Percentiles rank a stretch among this genome's conserved stretches.
Conservation (phyloP, 2,329 filamentous ascomycete species). For the Geosmithia putterillii region DNA sequence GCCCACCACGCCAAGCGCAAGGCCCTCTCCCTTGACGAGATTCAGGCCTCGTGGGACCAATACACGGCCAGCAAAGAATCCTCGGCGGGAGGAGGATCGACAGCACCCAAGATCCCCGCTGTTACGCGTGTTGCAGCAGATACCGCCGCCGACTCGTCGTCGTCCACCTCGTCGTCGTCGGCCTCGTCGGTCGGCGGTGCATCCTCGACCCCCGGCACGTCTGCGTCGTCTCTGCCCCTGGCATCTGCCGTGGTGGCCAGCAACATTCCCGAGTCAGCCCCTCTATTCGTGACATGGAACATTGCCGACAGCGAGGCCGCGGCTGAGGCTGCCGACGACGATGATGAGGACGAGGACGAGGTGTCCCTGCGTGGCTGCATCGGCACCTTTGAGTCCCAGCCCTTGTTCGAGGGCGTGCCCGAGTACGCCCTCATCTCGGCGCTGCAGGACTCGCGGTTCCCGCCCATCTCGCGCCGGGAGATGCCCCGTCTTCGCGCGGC, state of each 20-base stretch:
- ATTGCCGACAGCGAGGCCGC: slow-evolving; percentile 30
- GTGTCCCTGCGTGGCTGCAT: slow-evolving; percentile 73
- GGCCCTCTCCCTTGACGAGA: slow-evolving; percentile 51
- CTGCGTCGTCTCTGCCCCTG: slow-evolving; percentile 25
- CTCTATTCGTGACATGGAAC: slow-evolving; percentile 95
- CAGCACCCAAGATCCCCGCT: slow-evolving; percentile 23
- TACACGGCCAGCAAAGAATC: slow-evolving; percentile 14
- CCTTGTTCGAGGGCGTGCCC: slow-evolving; percentile 59
- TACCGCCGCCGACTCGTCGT: slow-evolving; percentile 15
- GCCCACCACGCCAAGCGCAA: slow-evolving; percentile 62
- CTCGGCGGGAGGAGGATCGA: slow-evolving; percentile 3
- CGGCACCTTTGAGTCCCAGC: slow-evolving; percentile 76
- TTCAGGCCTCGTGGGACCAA: slow-evolving; percentile 53
- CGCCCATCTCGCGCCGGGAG: slow-evolving; percentile 39
- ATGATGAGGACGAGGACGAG: slow-evolving; percentile 8
- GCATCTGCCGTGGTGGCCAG: slow-evolving; percentile 9
- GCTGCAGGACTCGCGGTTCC: slow-evolving; percentile 50
- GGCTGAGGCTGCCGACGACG: too few relatives aligned
- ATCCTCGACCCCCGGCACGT: slow-evolving; percentile 32
- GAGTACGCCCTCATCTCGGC: slow-evolving; percentile 76
- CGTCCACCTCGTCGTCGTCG: slow-evolving; percentile 23
- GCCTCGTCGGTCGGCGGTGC: slow-evolving; percentile 25
- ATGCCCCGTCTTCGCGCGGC: slow-evolving; percentile 48
- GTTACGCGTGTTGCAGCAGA: slow-evolving; percentile 22
- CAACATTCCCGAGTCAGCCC: slow-evolving; percentile 37